phyloP scores from a whole-genome alignment of 768 basidiomycete genomes.

The Leccinum barrowsii region DNA sequence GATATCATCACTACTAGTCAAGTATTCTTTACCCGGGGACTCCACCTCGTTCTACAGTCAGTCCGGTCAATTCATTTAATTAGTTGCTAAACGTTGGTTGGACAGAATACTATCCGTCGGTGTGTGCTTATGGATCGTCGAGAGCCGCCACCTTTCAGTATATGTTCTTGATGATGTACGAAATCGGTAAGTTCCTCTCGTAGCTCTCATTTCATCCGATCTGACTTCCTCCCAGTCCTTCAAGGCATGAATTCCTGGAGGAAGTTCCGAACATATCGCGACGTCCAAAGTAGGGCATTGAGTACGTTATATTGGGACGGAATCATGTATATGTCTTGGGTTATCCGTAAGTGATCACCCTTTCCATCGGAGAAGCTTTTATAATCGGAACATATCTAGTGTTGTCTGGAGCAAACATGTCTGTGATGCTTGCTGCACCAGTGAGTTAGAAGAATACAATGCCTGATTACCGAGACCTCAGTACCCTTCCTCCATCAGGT shows the following conservation, averaged over 20 bases:
- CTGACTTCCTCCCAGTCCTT: constrained; percentile 16
- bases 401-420: constrained; percentile 14
- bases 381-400: constrained; percentile 7
- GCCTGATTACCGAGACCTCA: background rate
- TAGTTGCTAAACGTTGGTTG: background rate
- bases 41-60: constrained; percentile 16
- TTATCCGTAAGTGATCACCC: constrained; percentile 13
- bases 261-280: constrained; percentile 22
- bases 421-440: constrained; percentile 16
- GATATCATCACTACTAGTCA: background rate
- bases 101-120: constrained; percentile 21
- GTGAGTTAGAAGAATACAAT: constrained; percentile 7
- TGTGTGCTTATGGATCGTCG: constrained; percentile 16
- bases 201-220: background rate
- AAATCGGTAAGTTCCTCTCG: constrained; percentile 16
- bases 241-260: constrained; percentile 24
- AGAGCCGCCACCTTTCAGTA: constrained; percentile 14
- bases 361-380: background rate
- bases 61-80: background rate
- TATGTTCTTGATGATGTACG: constrained; percentile 17
- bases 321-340: constrained; percentile 24
- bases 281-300: constrained; percentile 12
- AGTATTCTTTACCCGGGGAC: constrained; percentile 16
- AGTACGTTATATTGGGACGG: constrained; percentile 27
- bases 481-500: constrained; percentile 1